phyloP scores from a whole-genome alignment of 2,329 filamentous ascomycete species.

The Aspergillus neotritici region DNA sequence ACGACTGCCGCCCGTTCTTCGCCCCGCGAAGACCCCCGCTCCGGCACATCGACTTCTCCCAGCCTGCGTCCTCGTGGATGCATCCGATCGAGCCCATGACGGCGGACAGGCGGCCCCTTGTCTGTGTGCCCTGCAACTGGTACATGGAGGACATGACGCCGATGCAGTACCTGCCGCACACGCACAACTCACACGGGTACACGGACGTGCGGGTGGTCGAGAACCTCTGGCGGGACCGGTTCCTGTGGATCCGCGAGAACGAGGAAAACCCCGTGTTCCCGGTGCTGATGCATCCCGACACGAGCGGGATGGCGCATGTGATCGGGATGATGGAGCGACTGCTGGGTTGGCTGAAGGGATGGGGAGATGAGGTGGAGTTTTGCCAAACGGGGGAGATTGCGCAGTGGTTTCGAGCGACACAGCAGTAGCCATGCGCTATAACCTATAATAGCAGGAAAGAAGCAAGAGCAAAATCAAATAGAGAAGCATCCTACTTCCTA shows the following conservation, averaged over 20 bases:
- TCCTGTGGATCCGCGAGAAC: constrained; percentile 50
- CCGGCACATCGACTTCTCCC: constrained; percentile 39
- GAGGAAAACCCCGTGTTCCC: constrained; percentile 44
- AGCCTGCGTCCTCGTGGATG: constrained; percentile 42
- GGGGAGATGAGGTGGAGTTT: constrained; percentile 28
- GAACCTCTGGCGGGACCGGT: constrained; percentile 57
- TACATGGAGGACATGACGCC: constrained; percentile 46
- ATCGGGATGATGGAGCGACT: constrained; percentile 53
- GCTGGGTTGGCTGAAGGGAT: constrained; percentile 46
- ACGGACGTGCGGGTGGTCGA: constrained; percentile 54
- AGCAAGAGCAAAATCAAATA: too few relatives aligned
- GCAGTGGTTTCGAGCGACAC: constrained; percentile 22
- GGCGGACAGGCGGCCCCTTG: constrained; percentile 26
- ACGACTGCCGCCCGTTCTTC: constrained; percentile 40
- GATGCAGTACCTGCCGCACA: constrained; percentile 41
- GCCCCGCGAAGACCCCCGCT: constrained; percentile 32
- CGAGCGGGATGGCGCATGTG: constrained; percentile 56
- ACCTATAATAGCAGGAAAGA: too few relatives aligned
- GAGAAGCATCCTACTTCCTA: constrained; percentile 9
- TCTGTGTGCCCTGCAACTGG: constrained; percentile 43
- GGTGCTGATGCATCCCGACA: constrained; percentile 54
- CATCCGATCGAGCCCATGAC: constrained; percentile 30
- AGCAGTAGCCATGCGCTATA: too few relatives aligned
- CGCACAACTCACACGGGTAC: constrained; percentile 52
- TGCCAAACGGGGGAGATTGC: constrained; percentile 28